These are phyloP conservation scores for Hyaloscypha variabilis DNA, from an alignment of 495 filamentous ascomycete genomes.

Conservation along the genomic window DNA sequence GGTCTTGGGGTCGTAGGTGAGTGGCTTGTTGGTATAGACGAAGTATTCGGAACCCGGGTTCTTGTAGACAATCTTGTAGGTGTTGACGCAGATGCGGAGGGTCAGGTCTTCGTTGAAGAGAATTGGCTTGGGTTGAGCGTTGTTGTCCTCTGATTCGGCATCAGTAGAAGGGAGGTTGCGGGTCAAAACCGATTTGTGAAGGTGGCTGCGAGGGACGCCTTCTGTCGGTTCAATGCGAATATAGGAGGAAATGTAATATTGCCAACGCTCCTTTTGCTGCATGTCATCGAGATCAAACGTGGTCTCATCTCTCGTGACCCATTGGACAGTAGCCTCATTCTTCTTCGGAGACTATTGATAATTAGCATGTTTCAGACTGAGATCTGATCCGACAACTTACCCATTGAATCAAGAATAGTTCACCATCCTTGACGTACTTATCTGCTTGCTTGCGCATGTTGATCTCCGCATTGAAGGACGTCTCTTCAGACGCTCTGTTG, in stretches of 20 bases:
- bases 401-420: slow-evolving; percentile 82
- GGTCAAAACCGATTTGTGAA: slow-evolving; percentile 69
- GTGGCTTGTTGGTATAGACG: slow-evolving; percentile 42
- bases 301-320: slow-evolving; percentile 78
- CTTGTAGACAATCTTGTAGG: slow-evolving; percentile 79
- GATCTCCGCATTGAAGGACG: slow-evolving; percentile 82
- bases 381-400: slow-evolving; percentile 54
- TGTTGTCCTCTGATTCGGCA: slow-evolving; percentile 44
- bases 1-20: slow-evolving; percentile 36
- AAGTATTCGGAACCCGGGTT: slow-evolving; percentile 61
- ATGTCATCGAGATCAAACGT: slow-evolving; percentile 73
- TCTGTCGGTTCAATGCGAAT: slow-evolving; percentile 88
- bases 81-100: slow-evolving; percentile 79
- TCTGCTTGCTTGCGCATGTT: slow-evolving; percentile 85
- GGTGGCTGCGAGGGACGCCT: slow-evolving; percentile 65
- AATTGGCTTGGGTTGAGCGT: slow-evolving; percentile 52
- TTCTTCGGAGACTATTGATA: slow-evolving; percentile 53
- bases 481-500: slow-evolving; percentile 77
- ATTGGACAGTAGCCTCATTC: slow-evolving; percentile 63
- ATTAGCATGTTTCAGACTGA: not conserved
- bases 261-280: slow-evolving; percentile 67
- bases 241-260: slow-evolving; percentile 92
- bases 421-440: slow-evolving; percentile 83
- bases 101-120: slow-evolving; percentile 73
- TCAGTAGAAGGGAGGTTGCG: slow-evolving; percentile 68